These are phyloP conservation scores for Pulveroboletus sp. DNA, from an alignment of 768 basidiomycete genomes.

Conservation along the genomic window DNA sequence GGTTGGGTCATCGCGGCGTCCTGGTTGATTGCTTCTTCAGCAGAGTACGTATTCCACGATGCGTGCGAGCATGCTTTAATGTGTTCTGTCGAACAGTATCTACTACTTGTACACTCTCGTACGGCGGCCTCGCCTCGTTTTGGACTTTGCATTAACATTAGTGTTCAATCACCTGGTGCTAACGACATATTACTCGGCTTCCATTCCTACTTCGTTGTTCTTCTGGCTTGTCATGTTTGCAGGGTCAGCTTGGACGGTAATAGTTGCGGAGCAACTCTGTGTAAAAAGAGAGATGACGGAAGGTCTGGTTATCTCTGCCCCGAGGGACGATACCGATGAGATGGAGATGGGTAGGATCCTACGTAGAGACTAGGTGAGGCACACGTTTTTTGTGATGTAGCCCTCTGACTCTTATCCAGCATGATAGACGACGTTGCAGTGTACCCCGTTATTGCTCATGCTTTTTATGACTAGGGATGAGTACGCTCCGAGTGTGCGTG, in stretches of 20 bases:
- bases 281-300: slow-evolving; percentile 87
- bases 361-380: slow-evolving; percentile 57
- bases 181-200: slow-evolving; percentile 74
- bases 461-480: slow-evolving; percentile 11
- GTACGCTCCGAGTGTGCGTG: not conserved
- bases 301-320: slow-evolving; percentile 55
- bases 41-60: slow-evolving; percentile 65
- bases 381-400: slow-evolving; percentile 14
- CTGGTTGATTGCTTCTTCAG: slow-evolving; percentile 78
- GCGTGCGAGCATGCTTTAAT: slow-evolving; percentile 5
- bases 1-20: slow-evolving; percentile 88
- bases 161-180: slow-evolving; percentile 89
- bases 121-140: slow-evolving; percentile 86
- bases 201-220: slow-evolving; percentile 81
- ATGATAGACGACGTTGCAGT: slow-evolving; percentile 17
- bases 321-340: slow-evolving; percentile 44
- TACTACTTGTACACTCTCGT: slow-evolving; percentile 84
- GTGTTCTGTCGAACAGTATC: slow-evolving; percentile 37
- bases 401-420: slow-evolving; percentile 1
- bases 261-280: slow-evolving; percentile 87
- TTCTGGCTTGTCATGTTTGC: slow-evolving; percentile 82
- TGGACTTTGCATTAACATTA: slow-evolving; percentile 91
- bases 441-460: slow-evolving; percentile 15
- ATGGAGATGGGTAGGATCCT: slow-evolving; percentile 50
- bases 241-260: slow-evolving; percentile 68